phyloP scores from a whole-genome alignment of 2,329 filamentous ascomycete genomes.

The Colletotrichum theobromicola region DNA sequence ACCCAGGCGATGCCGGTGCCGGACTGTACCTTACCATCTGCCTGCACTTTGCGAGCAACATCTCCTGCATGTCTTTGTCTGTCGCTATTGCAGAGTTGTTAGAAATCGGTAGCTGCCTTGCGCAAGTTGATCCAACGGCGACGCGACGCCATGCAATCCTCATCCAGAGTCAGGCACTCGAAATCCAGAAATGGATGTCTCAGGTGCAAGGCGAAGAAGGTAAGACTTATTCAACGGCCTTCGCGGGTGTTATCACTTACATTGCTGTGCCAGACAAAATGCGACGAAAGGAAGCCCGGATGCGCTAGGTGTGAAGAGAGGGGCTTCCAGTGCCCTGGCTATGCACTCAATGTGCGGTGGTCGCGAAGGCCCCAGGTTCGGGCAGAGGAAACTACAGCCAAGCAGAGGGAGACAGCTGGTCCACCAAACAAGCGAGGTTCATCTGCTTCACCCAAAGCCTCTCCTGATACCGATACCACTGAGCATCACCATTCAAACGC shows the following conservation, averaged over 20 bases:
- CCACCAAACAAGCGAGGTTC: background rate
- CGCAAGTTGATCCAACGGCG: accelerated
- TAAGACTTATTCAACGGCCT: accelerated
- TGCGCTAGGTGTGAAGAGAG: constrained; percentile 25
- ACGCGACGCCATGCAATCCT: background rate
- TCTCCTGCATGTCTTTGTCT: accelerated
- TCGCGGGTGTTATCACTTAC: accelerated
- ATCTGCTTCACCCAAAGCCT: accelerated
- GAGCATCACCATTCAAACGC: accelerated
- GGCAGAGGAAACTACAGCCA: background rate
- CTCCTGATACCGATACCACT: accelerated
- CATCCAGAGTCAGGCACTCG: background rate
- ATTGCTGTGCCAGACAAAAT: constrained; percentile 20
- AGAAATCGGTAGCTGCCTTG: background rate
- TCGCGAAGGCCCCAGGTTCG: constrained; percentile 24
- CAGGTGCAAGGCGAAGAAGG: background rate
- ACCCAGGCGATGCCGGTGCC: background rate
- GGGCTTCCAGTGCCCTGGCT: constrained; percentile 25
- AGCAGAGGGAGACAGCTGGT: accelerated
- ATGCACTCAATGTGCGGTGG: constrained; percentile 27
- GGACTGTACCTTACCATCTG: background rate
- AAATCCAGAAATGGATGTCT: background rate
- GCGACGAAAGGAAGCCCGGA: constrained; percentile 24
- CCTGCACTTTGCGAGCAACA: background rate
- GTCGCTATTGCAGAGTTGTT: background rate